Evolutionary conservation across 1,284 basidiomycete genomes (phyloP).

Genomic region (Limonomyces culmigenus): DNA sequence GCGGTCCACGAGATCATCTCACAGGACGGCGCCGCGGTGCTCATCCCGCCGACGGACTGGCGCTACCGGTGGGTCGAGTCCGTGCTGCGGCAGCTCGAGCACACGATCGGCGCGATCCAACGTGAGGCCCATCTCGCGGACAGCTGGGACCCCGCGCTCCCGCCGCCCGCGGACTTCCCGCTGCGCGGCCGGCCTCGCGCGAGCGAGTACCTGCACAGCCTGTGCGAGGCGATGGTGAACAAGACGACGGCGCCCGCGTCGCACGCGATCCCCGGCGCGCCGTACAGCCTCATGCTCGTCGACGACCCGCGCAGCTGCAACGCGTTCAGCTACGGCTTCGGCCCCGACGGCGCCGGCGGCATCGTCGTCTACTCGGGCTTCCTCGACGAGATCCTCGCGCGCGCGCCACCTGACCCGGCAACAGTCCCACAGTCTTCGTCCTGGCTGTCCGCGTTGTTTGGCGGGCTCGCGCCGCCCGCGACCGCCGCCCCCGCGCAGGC

Average conservation of each 20-base stretch:
- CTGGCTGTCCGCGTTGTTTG: slow-evolving; percentile 32
- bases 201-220: slow-evolving; percentile 39
- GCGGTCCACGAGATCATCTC: slow-evolving; percentile 67
- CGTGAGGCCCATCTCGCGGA: slow-evolving; percentile 33
- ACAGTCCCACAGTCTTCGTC: slow-evolving; percentile 8
- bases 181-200: slow-evolving; percentile 55
- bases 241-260: slow-evolving; percentile 20
- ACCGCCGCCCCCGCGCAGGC: slow-evolving; percentile 20
- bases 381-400: slow-evolving; percentile 60
- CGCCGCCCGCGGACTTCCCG: slow-evolving; percentile 59
- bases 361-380: slow-evolving; percentile 84
- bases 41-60: slow-evolving; percentile 66
- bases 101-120: slow-evolving; percentile 46
- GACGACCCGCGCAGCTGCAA: slow-evolving; percentile 66
- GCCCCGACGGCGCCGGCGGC: slow-evolving; percentile 75
- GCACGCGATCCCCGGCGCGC: slow-evolving; percentile 58
- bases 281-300: slow-evolving; percentile 74
- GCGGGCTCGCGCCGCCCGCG: slow-evolving; percentile 20
- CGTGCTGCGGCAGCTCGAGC: slow-evolving; percentile 60
- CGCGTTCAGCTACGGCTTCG: slow-evolving; percentile 86
- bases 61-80: slow-evolving; percentile 67
- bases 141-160: slow-evolving; percentile 45
- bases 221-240: slow-evolving; percentile 30
- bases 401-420: slow-evolving; percentile 11
- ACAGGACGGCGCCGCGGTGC: slow-evolving; percentile 41